phyloP scores from a whole-genome alignment of 495 filamentous ascomycete species.

The Hyphodiscus hymeniophilus region DNA sequence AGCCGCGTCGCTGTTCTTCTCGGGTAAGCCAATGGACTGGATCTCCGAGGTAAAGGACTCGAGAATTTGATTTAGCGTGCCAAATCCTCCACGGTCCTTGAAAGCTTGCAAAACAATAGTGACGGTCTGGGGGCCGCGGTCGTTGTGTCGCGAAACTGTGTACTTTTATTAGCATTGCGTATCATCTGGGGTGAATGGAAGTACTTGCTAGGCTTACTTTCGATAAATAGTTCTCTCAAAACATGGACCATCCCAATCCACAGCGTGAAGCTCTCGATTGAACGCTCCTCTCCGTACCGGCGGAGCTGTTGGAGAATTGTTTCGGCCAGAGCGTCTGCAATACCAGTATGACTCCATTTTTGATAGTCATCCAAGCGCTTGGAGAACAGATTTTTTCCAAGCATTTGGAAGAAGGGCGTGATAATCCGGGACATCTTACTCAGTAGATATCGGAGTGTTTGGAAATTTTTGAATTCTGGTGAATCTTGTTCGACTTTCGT shows the following conservation, averaged over 20 bases:
- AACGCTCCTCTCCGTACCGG: conserved; percentile 8
- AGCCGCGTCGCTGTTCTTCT: conserved; percentile 18
- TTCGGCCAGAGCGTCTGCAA: conserved; percentile 72
- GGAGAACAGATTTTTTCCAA: conserved; percentile 71
- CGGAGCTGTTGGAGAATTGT: conserved; percentile 59
- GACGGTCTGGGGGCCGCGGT: conserved; percentile 60
- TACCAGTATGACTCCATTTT: conserved; percentile 58
- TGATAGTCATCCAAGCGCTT: conserved; percentile 57
- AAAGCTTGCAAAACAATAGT: conserved; percentile 79
- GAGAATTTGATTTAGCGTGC: conserved; percentile 63
- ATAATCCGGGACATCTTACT: conserved; percentile 64
- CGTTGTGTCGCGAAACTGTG: conserved; percentile 34
- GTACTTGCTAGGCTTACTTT: conserved; percentile 35
- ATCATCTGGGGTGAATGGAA: neutral
- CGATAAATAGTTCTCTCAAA: conserved; percentile 69
- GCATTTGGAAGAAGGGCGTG: conserved; percentile 64
- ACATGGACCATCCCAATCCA: conserved; percentile 73
- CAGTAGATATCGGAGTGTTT: conserved; percentile 65
- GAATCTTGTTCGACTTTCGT: conserved; percentile 31
- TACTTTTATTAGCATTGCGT: conserved; percentile 9
- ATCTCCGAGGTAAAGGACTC: conserved; percentile 65
- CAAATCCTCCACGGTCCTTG: conserved; percentile 70
- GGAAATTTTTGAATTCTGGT: conserved; percentile 65
- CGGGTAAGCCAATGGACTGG: conserved; percentile 11
- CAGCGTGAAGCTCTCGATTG: conserved; percentile 54